Evolutionary conservation across 495 filamentous ascomycete genomes (phyloP), one percentile per base, ranked within the genome.

Genomic region (Penicillium cinerascens): DNA sequence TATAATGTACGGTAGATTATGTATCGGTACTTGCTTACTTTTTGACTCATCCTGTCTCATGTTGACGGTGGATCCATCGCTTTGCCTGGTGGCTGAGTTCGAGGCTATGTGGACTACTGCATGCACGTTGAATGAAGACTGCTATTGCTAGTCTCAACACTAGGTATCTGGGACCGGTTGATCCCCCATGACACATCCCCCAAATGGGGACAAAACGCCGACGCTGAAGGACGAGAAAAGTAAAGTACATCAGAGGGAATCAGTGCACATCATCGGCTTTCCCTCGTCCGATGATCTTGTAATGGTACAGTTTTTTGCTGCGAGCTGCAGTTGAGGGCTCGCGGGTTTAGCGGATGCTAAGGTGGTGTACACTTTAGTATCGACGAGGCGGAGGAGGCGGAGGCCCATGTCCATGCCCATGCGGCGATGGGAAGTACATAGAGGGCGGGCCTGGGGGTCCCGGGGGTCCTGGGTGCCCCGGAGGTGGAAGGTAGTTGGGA

Each of bases 1-100:
- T 39, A 18, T 1, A 18, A 17, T 18, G 29, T 33, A 11, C 23
- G n/a, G 26, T 8, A 17, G 0, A n/a, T 8, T 10, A 22, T 0
- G 3, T 40, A 18, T 6, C 37, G 16, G 25, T 17, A 5, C 33
- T 22, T 33, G 11, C 29, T 23, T 40, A 15, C 11, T 45, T 11
- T 17, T 33, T 65, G 63, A 65, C 54, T 65, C 63, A 65, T 65
- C 44, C 48, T 65, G 63, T 49, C 63, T 65, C 63, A 63, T 65
- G 21, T 48, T 59, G 61, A 63, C 49, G 44, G 47, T 49, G 51
- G 46, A 29, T 9, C 2, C 2, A 29, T 33, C 22, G 20, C 7
- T 8, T n/a, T n/a, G n/a, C n/a, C n/a, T n/a, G n/a, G n/a, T n/a
- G n/a, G 26, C 36, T 42, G n/a, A 42, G 37, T 39, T 20, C 1